These are phyloP conservation scores for Noccaea bulbosa DNA, from an alignment of 345 rosid species.

Conservation along the genomic window DNA sequence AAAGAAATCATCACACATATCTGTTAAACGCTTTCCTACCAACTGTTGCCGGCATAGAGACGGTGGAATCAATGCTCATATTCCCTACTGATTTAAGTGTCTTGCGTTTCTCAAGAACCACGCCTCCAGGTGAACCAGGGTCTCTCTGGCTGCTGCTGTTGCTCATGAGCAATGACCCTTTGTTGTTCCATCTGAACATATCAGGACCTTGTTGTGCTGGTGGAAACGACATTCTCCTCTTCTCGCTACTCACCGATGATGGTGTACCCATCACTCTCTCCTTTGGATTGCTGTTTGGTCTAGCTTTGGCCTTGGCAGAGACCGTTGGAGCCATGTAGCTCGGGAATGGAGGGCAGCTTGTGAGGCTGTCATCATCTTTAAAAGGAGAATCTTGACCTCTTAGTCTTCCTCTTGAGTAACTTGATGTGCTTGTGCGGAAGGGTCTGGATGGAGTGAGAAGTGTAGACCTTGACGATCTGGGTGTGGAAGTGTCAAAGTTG, in stretches of 20 bases:
- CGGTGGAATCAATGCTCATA: slow-evolving; percentile 76
- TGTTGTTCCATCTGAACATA: slow-evolving; percentile 76
- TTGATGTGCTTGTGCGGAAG: slow-evolving; percentile 57
- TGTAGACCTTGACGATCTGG: slow-evolving; percentile 66
- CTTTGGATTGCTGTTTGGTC: slow-evolving; percentile 78
- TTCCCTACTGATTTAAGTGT: slow-evolving; percentile 67
- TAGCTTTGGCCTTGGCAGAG: slow-evolving; percentile 83
- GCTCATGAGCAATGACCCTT: slow-evolving; percentile 47
- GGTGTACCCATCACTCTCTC: slow-evolving; percentile 82
- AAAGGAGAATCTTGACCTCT: slow-evolving; percentile 64
- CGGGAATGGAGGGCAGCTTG: slow-evolving; percentile 93
- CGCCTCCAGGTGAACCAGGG: slow-evolving; percentile 55
- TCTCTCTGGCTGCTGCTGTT: slow-evolving; percentile 30
- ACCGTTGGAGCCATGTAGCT: slow-evolving; percentile 89
- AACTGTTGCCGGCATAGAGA: slow-evolving; percentile 68
- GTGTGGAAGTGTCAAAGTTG: slow-evolving; percentile 45
- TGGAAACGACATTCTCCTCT: slow-evolving; percentile 80
- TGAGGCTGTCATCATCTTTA: slow-evolving; percentile 90
- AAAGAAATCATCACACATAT: slow-evolving; percentile 83
- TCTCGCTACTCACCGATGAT: slow-evolving; percentile 51
- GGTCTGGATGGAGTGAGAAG: slow-evolving; percentile 51
- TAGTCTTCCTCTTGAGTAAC: slow-evolving; percentile 66
- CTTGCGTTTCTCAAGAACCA: slow-evolving; percentile 49
- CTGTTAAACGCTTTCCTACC: slow-evolving; percentile 92
- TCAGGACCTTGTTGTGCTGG: slow-evolving; percentile 54